A percentile compares a stretch with the other conserved stretches of the same genome.
Evolutionary conservation across 2,329 filamentous ascomycete species (phyloP).

Genomic region (Fusarium equiseti): DNA sequence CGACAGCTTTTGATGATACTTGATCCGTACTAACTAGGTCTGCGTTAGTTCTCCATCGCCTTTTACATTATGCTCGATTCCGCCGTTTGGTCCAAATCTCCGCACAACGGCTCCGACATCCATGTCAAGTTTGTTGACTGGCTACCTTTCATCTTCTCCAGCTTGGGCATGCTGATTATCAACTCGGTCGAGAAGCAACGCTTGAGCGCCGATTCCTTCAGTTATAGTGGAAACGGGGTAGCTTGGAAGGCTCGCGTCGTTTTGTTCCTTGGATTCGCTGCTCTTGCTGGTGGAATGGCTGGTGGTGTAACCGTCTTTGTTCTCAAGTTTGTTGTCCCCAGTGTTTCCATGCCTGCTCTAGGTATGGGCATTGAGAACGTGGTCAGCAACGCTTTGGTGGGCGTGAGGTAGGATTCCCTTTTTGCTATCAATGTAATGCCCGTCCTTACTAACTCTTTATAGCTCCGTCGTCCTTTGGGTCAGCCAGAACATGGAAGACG

Average conservation of each 20-base stretch:
- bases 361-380: conserved; percentile 75
- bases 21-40: conserved; percentile 26
- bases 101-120: conserved; percentile 67
- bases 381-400: conserved; percentile 73
- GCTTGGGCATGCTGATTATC: conserved; percentile 77
- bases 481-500: conserved; percentile 79
- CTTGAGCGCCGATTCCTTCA: conserved; percentile 72
- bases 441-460: conserved; percentile 31
- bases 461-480: conserved; percentile 75
- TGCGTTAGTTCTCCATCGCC: conserved; percentile 70
- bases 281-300: conserved; percentile 75
- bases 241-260: conserved; percentile 78
- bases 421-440: not conserved
- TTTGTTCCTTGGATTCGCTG: conserved; percentile 74
- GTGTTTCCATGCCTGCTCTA: conserved; percentile 69
- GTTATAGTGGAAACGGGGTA: conserved; percentile 71
- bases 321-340: conserved; percentile 71
- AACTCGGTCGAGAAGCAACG: conserved; percentile 77
- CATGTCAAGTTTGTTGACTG: conserved; percentile 78
- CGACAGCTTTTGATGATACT: not conserved
- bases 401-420: conserved; percentile 62
- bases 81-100: conserved; percentile 74
- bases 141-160: conserved; percentile 75
- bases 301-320: conserved; percentile 77
- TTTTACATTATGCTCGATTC: conserved; percentile 78